Percentiles rank a stretch among this genome's conserved stretches.
Conservation (phyloP, 2,329 filamentous ascomycete genomes). For the Sordariomycetes sp. region DNA sequence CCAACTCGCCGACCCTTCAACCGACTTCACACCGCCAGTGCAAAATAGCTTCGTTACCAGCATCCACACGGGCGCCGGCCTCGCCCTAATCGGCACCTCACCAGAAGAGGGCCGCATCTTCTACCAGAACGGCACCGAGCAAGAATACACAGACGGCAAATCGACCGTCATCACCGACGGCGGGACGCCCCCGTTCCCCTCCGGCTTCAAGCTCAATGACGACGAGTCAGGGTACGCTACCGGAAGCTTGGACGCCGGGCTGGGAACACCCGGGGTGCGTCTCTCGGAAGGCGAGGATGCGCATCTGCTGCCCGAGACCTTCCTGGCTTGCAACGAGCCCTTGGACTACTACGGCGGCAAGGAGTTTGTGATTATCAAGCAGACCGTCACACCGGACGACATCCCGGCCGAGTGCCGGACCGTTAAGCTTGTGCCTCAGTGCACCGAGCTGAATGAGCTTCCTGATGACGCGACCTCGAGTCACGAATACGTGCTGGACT, state of each 20-base stretch:
- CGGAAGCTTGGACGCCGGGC: conserved; percentile 20
- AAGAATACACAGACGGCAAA: conserved; percentile 17
- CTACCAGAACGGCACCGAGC: conserved; percentile 38
- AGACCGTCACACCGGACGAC: conserved; percentile 16
- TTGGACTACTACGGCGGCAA: conserved; percentile 31
- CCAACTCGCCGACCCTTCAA: conserved; percentile 30
- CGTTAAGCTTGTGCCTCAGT: conserved; percentile 33
- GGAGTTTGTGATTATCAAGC: conserved; percentile 28
- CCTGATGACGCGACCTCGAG: conserved; percentile 23
- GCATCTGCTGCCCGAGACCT: conserved; percentile 21
- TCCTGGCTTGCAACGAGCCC: conserved; percentile 31
- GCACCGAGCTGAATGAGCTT: conserved; percentile 24
- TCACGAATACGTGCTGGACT: conserved; percentile 27
- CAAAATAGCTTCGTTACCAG: conserved; percentile 27
- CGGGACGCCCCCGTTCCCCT: conserved; percentile 27
- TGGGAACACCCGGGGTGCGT: conserved; percentile 23
- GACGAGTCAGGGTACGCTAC: conserved; percentile 19
- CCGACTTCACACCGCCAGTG: conserved; percentile 30
- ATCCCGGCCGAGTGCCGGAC: conserved; percentile 30
- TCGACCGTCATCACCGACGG: conserved; percentile 30
- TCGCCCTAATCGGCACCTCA: conserved; percentile 25
- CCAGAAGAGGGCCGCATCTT: conserved; percentile 23
- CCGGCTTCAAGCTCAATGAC: conserved; percentile 19
- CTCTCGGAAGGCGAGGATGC: conserved; percentile 10
- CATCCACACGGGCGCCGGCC: conserved; percentile 33